A percentile compares a stretch with the other conserved stretches of the same genome.
Conservation (phyloP, 75 land plant species). For the Gnetum montanum region DNA sequence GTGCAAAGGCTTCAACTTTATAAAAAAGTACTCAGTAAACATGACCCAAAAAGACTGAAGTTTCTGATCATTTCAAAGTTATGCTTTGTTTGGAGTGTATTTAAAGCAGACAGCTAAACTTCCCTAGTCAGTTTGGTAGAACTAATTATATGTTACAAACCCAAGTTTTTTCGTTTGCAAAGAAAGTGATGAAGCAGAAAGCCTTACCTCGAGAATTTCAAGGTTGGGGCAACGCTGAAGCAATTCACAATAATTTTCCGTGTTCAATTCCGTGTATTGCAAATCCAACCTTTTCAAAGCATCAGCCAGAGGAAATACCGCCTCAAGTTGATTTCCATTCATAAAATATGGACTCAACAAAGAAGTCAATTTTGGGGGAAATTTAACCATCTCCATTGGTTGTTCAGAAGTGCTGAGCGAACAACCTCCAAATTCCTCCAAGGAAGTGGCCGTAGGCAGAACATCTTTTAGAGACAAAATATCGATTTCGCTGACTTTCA, state of each 20-base stretch:
- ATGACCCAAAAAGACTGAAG: no score
- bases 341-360: constrained; percentile 55
- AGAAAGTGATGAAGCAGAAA: no score
- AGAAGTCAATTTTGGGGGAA: constrained; percentile 51
- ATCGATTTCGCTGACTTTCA: constrained; percentile 70
- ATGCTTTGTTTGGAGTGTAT: no score
- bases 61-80: no score
- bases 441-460: constrained; percentile 31
- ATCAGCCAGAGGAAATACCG: constrained; percentile 46
- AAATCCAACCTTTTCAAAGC: constrained; percentile 70
- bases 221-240: constrained; percentile 74
- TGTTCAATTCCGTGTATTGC: constrained; percentile 46
- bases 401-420: constrained; percentile 16
- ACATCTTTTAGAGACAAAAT: constrained; percentile 33
- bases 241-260: constrained; percentile 62
- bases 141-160: no score
- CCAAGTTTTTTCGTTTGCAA: no score
- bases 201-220: constrained; percentile 85
- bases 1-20: no score
- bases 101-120: no score
- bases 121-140: no score
- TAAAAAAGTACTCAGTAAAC: no score
- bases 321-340: constrained; percentile 37
- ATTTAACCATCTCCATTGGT: constrained; percentile 8
- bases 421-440: constrained; percentile 81